Evolutionary conservation across 306 rosid genomes (phyloP).

Genomic region (Potentilla sterilis): DNA sequence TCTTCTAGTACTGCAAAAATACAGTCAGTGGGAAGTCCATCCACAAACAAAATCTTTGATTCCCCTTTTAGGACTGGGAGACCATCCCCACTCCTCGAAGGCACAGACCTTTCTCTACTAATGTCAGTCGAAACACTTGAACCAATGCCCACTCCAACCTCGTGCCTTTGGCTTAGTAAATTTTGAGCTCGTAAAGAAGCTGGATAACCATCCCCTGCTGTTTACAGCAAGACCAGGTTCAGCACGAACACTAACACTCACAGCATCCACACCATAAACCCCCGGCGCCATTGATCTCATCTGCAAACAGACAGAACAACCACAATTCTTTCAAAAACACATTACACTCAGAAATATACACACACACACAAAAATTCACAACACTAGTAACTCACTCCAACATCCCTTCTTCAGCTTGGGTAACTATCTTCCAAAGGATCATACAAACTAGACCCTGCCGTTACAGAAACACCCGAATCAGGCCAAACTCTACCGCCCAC

Average conservation of each 20-base stretch:
- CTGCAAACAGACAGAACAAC: conserved; percentile 34
- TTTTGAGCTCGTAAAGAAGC: conserved; percentile 37
- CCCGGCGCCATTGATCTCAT: conserved; percentile 34
- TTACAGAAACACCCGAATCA: neutral
- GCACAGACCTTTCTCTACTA: conserved; percentile 37
- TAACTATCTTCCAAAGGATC: neutral
- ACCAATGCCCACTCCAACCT: conserved; percentile 28
- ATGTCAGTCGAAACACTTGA: conserved; percentile 34
- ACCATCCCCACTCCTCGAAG: conserved; percentile 35
- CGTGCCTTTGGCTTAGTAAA: conserved; percentile 32
- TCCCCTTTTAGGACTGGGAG: conserved; percentile 35
- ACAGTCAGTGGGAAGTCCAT: conserved; percentile 72
- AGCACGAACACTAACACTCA: conserved; percentile 33
- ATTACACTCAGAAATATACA: neutral
- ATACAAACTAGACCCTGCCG: neutral
- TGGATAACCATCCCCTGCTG: conserved; percentile 32
- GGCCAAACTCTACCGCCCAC: neutral
- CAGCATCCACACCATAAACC: conserved; percentile 40
- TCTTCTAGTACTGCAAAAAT: no score
- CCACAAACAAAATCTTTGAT: conserved; percentile 67
- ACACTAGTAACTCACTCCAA: neutral
- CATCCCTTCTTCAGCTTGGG: neutral
- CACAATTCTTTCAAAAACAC: neutral
- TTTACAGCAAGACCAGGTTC: conserved; percentile 34
- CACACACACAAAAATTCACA: neutral